Evolutionary conservation across 352 stramenopile genomes (phyloP).

Genomic region (Globisporangium splendens): DNA sequence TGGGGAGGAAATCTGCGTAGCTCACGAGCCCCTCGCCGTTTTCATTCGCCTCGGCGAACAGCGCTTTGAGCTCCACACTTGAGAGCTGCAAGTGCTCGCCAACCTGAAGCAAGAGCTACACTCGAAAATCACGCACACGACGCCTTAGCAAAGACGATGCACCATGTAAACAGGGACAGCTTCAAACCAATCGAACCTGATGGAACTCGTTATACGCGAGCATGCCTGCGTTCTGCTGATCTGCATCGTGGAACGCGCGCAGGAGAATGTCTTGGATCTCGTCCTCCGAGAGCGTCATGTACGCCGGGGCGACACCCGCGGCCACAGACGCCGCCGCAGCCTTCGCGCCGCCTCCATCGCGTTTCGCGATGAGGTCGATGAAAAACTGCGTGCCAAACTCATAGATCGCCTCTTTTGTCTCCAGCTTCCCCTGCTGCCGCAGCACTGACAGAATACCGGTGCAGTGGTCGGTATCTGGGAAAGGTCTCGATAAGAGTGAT

Average conservation of each 20-base stretch:
- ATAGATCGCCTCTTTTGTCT: conserved; percentile 77
- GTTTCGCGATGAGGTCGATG: conserved; percentile 47
- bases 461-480: no score
- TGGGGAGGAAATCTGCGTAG: conserved; percentile 48
- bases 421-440: conserved; percentile 76
- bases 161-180: background rate
- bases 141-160: background rate
- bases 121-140: background rate
- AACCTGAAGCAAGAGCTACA: conserved; percentile 32
- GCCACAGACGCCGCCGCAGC: background rate
- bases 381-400: conserved; percentile 75
- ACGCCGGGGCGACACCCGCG: conserved; percentile 16
- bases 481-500: no score
- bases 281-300: conserved; percentile 64
- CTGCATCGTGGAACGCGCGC: conserved; percentile 39
- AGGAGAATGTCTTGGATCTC: conserved; percentile 46
- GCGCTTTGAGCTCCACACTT: conserved; percentile 40
- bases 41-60: conserved; percentile 67
- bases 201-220: conserved; percentile 43
- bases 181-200: conserved; percentile 18
- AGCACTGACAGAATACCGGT: no score
- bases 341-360: conserved; percentile 22
- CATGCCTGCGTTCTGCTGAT: conserved; percentile 36
- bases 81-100: conserved; percentile 58
- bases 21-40: conserved; percentile 51